Percentiles rank a stretch among this genome's conserved stretches.
Evolutionary conservation across 192 early-diverging fungal species (phyloP).

Genomic region (Jimgerdemannia flammicorona): DNA sequence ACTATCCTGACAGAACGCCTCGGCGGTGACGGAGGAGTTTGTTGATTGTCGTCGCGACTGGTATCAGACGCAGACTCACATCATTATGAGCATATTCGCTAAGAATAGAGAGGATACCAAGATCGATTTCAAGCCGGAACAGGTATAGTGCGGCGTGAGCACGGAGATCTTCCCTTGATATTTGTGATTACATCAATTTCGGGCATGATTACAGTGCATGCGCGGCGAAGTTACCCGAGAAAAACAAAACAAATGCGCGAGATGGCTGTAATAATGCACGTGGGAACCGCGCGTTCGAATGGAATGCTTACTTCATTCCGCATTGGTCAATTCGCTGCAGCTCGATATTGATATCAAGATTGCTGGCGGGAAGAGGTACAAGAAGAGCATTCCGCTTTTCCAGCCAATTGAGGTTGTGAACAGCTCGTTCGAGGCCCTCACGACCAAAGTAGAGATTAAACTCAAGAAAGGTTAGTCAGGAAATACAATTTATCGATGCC

Average conservation of each 20-base stretch:
- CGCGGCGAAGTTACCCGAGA: too few relatives aligned
- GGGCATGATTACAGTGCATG: too few relatives aligned
- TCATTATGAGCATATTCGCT: conserved; percentile 90
- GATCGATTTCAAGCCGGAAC: conserved; percentile 61
- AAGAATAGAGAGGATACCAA: conserved; percentile 77
- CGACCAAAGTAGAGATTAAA: conserved; percentile 77
- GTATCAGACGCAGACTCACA: conserved; percentile 85
- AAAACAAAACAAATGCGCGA: background rate
- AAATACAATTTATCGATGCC: conserved; percentile 16
- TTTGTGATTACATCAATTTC: background rate
- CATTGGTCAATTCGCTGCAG: conserved; percentile 1
- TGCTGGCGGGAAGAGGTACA: conserved; percentile 69
- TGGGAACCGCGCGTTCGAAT: too few relatives aligned
- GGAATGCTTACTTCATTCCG: background rate
- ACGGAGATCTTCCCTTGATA: background rate
- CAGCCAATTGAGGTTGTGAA: conserved; percentile 68
- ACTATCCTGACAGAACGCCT: too few relatives aligned
- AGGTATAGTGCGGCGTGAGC: conserved; percentile 28
- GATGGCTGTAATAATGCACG: too few relatives aligned
- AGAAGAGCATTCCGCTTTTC: conserved; percentile 64
- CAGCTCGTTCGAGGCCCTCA: conserved; percentile 60
- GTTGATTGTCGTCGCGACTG: conserved; percentile 88
- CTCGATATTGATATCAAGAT: conserved; percentile 77
- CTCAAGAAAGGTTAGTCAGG: conserved; percentile 56
- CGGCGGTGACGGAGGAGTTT: conserved; percentile 36